These are phyloP conservation scores for Picochlorum costavermella DNA, from an alignment of 139 green algal species.

Conservation along the genomic window DNA sequence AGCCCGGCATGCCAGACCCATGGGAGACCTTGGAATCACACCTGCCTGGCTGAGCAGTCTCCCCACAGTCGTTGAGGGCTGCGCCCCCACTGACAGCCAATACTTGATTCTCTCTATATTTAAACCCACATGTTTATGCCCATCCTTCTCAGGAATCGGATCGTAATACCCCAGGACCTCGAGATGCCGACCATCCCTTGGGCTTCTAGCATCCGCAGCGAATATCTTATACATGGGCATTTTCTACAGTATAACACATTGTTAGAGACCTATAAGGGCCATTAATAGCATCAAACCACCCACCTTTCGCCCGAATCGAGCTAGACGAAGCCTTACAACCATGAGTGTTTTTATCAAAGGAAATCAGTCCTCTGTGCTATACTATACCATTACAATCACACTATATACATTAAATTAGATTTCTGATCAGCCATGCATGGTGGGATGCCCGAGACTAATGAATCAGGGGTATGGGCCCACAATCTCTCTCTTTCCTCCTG, in stretches of 20 bases:
- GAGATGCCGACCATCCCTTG: slow-evolving; percentile 67
- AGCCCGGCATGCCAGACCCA: slow-evolving; percentile 13
- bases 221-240: slow-evolving; percentile 77
- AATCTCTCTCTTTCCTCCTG: too few relatives aligned
- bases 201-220: slow-evolving; percentile 53
- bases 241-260: slow-evolving; percentile 41
- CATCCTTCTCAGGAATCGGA: slow-evolving; percentile 68
- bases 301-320: slow-evolving; percentile 60
- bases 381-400: neutral
- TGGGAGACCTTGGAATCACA: slow-evolving; percentile 51
- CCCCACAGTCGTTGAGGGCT: slow-evolving; percentile 65
- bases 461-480: too few relatives aligned
- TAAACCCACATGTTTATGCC: slow-evolving; percentile 75
- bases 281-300: neutral
- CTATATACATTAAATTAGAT: neutral
- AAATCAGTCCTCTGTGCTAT: neutral
- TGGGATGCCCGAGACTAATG: too few relatives aligned
- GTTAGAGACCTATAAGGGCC: neutral
- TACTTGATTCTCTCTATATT: slow-evolving; percentile 76
- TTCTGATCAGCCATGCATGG: too few relatives aligned
- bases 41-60: slow-evolving; percentile 58
- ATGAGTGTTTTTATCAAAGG: slow-evolving; percentile 24
- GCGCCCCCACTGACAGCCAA: slow-evolving; percentile 74
- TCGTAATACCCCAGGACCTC: slow-evolving; percentile 77
- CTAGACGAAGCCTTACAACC: slow-evolving; percentile 67